Evolutionary conservation across 2,329 filamentous ascomycete genomes (phyloP).

Genomic region (Cladosporium phlei): DNA sequence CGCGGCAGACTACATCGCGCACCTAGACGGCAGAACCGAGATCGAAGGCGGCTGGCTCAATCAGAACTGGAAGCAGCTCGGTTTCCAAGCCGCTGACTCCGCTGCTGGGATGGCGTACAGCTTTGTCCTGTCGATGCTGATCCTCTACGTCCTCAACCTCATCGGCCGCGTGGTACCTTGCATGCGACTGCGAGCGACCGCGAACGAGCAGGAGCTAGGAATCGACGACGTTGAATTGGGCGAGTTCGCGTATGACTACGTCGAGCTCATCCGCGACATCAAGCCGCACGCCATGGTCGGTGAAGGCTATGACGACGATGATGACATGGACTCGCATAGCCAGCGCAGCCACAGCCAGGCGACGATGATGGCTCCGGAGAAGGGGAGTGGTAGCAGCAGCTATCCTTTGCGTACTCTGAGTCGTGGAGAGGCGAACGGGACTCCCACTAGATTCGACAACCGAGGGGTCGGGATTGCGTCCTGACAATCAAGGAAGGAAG

Average conservation of each 20-base stretch:
- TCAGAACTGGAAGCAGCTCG: constrained; percentile 76
- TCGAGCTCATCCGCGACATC: constrained; percentile 73
- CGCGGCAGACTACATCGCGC: constrained; percentile 77
- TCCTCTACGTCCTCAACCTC: constrained; percentile 57
- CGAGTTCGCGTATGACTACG: constrained; percentile 93
- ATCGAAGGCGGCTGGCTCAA: constrained; percentile 80
- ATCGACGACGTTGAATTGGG: constrained; percentile 89
- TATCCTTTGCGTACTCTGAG: constrained; percentile 7
- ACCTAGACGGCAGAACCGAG: constrained; percentile 63
- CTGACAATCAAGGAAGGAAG: constrained; percentile 11
- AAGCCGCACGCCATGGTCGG: constrained; percentile 21
- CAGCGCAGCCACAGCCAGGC: constrained; percentile 17
- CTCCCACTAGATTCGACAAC: neutral
- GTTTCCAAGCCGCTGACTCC: constrained; percentile 78
- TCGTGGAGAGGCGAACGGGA: neutral
- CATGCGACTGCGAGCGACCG: constrained; percentile 65
- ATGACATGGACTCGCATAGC: constrained; percentile 14
- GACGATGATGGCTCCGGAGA: constrained; percentile 16
- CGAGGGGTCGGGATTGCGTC: constrained; percentile 1
- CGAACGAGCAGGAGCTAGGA: constrained; percentile 76
- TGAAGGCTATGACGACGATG: constrained; percentile 7
- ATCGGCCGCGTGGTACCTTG: constrained; percentile 74
- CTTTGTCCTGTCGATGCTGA: constrained; percentile 70
- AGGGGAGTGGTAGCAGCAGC: constrained; percentile 9
- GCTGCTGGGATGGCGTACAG: constrained; percentile 71